These are phyloP conservation scores for Aureobasidium sp. DNA, from an alignment of 2,329 filamentous ascomycete species.

Conservation along the genomic window DNA sequence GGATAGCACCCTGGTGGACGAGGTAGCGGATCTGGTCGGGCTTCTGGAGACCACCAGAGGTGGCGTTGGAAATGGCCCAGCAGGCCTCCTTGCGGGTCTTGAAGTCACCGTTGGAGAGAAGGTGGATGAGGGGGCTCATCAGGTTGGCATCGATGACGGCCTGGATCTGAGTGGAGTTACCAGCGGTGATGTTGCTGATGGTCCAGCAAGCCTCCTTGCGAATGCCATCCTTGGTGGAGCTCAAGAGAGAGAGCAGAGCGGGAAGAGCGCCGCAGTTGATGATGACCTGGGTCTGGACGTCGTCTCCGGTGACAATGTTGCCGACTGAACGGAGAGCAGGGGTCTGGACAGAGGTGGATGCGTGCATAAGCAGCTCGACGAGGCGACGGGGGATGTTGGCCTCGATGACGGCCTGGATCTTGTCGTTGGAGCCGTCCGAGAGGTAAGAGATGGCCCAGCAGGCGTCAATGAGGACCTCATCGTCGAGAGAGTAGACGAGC, in stretches of 20 bases:
- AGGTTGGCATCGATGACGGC: constrained; percentile 94
- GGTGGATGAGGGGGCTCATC: constrained; percentile 90
- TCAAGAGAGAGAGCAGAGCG: constrained; percentile 85
- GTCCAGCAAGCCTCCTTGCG: constrained; percentile 99
- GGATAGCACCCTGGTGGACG: constrained; percentile 90
- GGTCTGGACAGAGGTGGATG: constrained; percentile 95
- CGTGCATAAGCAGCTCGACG: constrained; percentile 95
- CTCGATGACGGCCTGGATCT: constrained; percentile 98
- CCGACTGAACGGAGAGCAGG: constrained; percentile 94
- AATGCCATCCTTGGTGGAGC: constrained; percentile 97
- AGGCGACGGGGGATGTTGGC: constrained; percentile 93
- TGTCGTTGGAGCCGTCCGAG: constrained; percentile 96
- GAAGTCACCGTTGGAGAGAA: constrained; percentile 92
- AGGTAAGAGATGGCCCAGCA: constrained; percentile 99
- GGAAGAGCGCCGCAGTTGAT: constrained; percentile 96
- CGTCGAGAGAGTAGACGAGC: constrained; percentile 95
- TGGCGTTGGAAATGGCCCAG: constrained; percentile 99
- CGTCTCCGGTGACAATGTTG: constrained; percentile 97
- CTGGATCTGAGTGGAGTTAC: constrained; percentile 97
- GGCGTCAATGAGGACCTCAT: constrained; percentile 96
- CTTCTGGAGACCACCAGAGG: constrained; percentile 94
- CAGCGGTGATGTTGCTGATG: constrained; percentile 97
- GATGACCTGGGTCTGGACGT: constrained; percentile 97
- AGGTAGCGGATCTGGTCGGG: constrained; percentile 97
- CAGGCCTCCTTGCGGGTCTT: constrained; percentile 99